Evolutionary conservation across 768 basidiomycete genomes (phyloP).

Genomic region (Mrakia frigida): DNA sequence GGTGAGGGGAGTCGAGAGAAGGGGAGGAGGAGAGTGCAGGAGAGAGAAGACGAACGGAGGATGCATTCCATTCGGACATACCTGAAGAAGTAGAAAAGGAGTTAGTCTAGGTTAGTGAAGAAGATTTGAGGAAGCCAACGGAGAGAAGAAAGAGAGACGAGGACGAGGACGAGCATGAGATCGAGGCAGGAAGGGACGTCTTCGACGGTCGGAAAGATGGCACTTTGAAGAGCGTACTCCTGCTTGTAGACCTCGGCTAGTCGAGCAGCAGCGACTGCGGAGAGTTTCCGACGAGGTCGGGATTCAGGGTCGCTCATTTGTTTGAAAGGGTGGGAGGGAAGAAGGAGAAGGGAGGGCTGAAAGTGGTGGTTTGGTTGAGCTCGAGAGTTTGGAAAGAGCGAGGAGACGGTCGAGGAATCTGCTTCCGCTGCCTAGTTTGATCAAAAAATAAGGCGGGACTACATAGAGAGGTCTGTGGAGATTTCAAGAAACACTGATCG

Average conservation of each 20-base stretch:
- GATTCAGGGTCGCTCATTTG: not conserved
- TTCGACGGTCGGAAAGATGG: constrained; percentile 64
- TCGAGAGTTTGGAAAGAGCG: not conserved
- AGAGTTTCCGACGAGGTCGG: not conserved
- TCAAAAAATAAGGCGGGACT: not conserved
- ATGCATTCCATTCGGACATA: not conserved
- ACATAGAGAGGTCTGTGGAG: not conserved
- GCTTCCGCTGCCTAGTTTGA: not conserved
- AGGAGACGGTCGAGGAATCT: not conserved
- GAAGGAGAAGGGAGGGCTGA: not conserved
- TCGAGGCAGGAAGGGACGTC: constrained; percentile 79
- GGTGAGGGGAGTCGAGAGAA: constrained; percentile 43
- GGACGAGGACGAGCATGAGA: constrained; percentile 26
- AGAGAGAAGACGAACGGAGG: not conserved
- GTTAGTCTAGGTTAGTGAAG: not conserved
- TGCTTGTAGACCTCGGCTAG: constrained; percentile 46
- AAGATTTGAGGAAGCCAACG: not conserved
- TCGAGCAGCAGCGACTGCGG: not conserved
- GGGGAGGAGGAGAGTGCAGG: constrained; percentile 15
- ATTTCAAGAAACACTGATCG: not conserved
- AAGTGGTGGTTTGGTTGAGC: not conserved
- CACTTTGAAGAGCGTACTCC: constrained; percentile 62
- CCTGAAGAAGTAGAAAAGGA: not conserved
- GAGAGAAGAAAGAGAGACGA: not conserved
- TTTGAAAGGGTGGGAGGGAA: too few relatives aligned